A percentile compares a stretch with the other conserved stretches of the same genome.
These are phyloP conservation scores for Bassia scoparia DNA, from an alignment of 148 eudicot genomes.

Conservation along the genomic window DNA sequence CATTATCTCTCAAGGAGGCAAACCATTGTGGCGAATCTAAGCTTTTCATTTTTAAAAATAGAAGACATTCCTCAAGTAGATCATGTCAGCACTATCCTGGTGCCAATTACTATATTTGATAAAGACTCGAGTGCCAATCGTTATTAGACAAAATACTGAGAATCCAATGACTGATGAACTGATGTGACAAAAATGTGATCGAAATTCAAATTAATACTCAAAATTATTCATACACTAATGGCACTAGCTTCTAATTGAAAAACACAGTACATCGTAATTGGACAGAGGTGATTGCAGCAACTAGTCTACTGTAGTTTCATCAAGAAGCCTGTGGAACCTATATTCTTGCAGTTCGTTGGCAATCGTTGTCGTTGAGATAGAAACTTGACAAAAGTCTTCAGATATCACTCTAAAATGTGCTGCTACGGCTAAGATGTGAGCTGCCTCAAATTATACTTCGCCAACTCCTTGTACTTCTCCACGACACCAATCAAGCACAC, in stretches of 20 bases:
- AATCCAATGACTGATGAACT: neutral
- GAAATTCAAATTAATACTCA: neutral
- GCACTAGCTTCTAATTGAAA: neutral
- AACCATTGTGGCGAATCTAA: neutral
- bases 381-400: neutral
- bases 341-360: neutral
- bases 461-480: slow-evolving; percentile 91
- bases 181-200: neutral
- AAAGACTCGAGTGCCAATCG: neutral
- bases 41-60: neutral
- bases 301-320: slow-evolving; percentile 4
- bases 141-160: neutral
- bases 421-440: slow-evolving; percentile 33
- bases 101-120: neutral
- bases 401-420: neutral
- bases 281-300: neutral
- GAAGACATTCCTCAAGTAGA: neutral
- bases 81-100: neutral
- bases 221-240: no score
- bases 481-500: slow-evolving; percentile 89
- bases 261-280: neutral
- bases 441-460: slow-evolving; percentile 84
- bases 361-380: neutral
- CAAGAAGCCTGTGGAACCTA: neutral
- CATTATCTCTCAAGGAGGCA: neutral